Conservation (phyloP, 1,284 basidiomycete genomes). For the Naganishia liquefaciens region DNA sequence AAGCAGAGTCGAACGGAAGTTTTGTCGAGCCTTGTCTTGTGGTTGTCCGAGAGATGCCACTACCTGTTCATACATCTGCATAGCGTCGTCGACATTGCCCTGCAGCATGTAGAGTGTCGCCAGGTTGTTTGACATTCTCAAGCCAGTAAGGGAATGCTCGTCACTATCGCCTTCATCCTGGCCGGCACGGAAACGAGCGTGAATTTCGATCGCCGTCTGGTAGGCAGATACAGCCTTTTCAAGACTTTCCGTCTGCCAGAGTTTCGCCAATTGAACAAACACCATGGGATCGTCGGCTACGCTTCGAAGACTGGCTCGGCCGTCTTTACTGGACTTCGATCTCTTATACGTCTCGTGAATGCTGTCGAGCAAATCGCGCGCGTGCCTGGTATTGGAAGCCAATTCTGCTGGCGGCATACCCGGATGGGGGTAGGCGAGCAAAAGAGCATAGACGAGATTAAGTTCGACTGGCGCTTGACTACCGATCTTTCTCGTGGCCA, state of each 20-base stretch:
- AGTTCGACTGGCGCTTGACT: slow-evolving; percentile 64
- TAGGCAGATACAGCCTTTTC: slow-evolving; percentile 72
- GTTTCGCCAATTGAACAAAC: slow-evolving; percentile 77
- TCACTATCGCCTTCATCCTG: slow-evolving; percentile 41
- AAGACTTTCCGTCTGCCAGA: slow-evolving; percentile 79
- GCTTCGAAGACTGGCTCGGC: slow-evolving; percentile 57
- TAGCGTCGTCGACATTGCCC: slow-evolving; percentile 58
- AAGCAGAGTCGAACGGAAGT: slow-evolving; percentile 73
- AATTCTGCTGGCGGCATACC: slow-evolving; percentile 74
- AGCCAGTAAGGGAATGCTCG: slow-evolving; percentile 39
- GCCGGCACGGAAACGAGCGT: slow-evolving; percentile 20
- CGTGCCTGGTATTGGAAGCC: slow-evolving; percentile 68
- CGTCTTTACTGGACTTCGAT: slow-evolving; percentile 43
- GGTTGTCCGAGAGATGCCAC: slow-evolving; percentile 54
- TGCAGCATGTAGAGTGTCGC: slow-evolving; percentile 75
- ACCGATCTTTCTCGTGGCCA: slow-evolving; percentile 56
- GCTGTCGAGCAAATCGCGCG: slow-evolving; percentile 77
- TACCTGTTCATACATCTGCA: slow-evolving; percentile 57
- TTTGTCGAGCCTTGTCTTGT: slow-evolving; percentile 57
- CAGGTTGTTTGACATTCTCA: slow-evolving; percentile 73
- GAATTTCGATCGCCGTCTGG: slow-evolving; percentile 67
- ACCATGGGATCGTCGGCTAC: slow-evolving; percentile 76
- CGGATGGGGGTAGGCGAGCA: slow-evolving; percentile 74
- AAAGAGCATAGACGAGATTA: slow-evolving; percentile 80
- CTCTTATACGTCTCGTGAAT: slow-evolving; percentile 66